Percentiles rank a stretch among this genome's conserved stretches.
Evolutionary conservation across 306 rosid species (phyloP).

Genomic region (Erythrophleum fordii): DNA sequence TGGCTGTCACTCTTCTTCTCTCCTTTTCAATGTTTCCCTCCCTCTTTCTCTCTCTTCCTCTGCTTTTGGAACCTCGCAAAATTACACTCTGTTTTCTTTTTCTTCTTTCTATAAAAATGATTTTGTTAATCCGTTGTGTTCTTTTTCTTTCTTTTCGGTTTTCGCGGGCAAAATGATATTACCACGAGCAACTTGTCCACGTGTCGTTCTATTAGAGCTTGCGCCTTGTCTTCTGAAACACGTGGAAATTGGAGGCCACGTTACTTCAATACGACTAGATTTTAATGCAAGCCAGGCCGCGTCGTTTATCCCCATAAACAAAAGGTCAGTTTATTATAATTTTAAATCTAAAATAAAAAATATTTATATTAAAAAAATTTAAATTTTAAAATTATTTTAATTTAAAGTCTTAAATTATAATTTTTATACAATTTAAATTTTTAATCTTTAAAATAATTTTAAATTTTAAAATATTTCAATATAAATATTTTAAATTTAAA

Average conservation of each 20-base stretch:
- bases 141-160: neutral
- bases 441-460: too few species aligned
- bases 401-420: too few species aligned
- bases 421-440: too few species aligned
- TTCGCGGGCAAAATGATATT: constrained; percentile 36
- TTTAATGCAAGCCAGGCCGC: neutral
- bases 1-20: constrained; percentile 33
- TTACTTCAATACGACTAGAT: constrained; percentile 5
- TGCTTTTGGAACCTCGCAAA: constrained; percentile 7
- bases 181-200: neutral
- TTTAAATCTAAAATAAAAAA: too few species aligned
- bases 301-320: neutral
- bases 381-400: too few species aligned
- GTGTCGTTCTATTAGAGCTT: neutral
- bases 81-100: neutral
- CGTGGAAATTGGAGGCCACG: constrained; percentile 13
- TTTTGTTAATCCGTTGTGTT: neutral
- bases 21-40: constrained; percentile 34
- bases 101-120: neutral
- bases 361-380: too few species aligned
- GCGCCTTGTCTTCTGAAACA: neutral
- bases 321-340: too few species aligned
- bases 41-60: constrained; percentile 32
- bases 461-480: too few species aligned
- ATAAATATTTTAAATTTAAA: too few species aligned